Evolutionary conservation across 2,329 filamentous ascomycete genomes (phyloP).

Genomic region (Pseudogymnoascus sp.): DNA sequence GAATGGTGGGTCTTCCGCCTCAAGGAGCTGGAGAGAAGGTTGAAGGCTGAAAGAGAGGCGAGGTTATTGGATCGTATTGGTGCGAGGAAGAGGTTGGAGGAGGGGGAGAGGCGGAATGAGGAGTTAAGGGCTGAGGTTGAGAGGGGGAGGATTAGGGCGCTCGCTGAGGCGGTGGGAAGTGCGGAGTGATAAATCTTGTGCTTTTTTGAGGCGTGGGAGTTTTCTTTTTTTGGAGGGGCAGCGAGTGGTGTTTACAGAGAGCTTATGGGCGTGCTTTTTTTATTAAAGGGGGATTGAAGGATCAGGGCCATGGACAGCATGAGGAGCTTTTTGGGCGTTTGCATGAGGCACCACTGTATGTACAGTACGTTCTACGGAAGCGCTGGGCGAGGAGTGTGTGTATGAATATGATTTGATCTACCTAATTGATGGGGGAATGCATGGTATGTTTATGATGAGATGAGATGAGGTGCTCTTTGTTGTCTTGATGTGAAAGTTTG

Average conservation of each 20-base stretch:
- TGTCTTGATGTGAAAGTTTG: too few relatives aligned
- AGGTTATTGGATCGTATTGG: conserved; percentile 76
- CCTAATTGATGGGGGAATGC: not conserved
- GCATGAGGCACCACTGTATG: not conserved
- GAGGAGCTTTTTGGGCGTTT: not conserved
- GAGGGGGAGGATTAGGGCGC: conserved; percentile 18
- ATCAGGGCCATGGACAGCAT: not conserved
- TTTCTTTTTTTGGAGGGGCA: conserved; percentile 38
- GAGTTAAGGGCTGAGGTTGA: conserved; percentile 57
- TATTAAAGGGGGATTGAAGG: not conserved
- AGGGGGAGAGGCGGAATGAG: conserved; percentile 66
- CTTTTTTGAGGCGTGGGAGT: too few relatives aligned
- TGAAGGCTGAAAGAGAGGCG: conserved; percentile 85
- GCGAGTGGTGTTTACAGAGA: not conserved
- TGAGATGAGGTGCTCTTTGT: too few relatives aligned
- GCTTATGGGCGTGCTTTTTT: not conserved
- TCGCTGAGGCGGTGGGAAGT: not conserved
- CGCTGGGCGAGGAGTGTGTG: not conserved
- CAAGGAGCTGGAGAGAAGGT: conserved; percentile 75
- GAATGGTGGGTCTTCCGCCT: conserved; percentile 73
- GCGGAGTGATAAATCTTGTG: conserved; percentile 25
- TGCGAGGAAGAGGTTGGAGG: conserved; percentile 70
- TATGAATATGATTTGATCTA: not conserved
- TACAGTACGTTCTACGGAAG: not conserved
- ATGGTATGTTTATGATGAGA: not conserved